A percentile compares a stretch with the other conserved stretches of the same genome.
phyloP scores from a whole-genome alignment of 306 rosid genomes.

The Albizia julibrissin region DNA sequence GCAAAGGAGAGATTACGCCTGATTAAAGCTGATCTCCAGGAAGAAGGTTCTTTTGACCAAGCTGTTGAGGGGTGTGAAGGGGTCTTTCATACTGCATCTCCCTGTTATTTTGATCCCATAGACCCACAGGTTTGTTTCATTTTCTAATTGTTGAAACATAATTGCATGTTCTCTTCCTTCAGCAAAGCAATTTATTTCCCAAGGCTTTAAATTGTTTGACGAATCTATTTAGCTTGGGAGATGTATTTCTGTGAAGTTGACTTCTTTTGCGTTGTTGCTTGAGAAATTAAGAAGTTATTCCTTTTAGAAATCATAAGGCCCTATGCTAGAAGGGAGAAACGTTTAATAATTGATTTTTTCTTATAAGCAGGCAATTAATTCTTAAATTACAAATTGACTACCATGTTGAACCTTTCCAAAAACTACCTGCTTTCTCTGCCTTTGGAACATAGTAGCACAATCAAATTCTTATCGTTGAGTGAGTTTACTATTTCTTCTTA shows the following conservation, averaged over 20 bases:
- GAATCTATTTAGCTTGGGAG: not conserved
- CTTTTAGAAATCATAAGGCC: not conserved
- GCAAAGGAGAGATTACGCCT: conserved; percentile 9
- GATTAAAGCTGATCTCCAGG: conserved; percentile 7
- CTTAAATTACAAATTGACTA: not conserved
- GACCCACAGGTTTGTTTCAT: not conserved
- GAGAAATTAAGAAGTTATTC: not conserved
- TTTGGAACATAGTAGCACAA: not conserved
- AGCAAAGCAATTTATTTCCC: not conserved
- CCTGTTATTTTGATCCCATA: not conserved
- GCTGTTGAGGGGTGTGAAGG: conserved; percentile 14
- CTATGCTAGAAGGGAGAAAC: not conserved
- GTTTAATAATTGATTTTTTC: not conserved
- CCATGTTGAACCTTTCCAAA: not conserved
- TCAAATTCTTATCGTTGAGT: not conserved
- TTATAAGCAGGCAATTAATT: not conserved
- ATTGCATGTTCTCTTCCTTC: not conserved
- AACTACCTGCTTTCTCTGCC: not conserved
- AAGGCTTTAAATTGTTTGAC: not conserved
- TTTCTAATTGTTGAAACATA: not conserved
- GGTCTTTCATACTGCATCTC: conserved; percentile 14
- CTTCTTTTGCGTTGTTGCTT: not conserved
- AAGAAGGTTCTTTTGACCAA: conserved; percentile 9
- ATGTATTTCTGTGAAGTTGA: not conserved
- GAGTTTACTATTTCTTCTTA: not conserved